Evolutionary conservation across 1,139 yeast genomes (phyloP), one percentile per base, ranked within the genome.

Genomic region (Lodderomyces orthopsilosis): DNA sequence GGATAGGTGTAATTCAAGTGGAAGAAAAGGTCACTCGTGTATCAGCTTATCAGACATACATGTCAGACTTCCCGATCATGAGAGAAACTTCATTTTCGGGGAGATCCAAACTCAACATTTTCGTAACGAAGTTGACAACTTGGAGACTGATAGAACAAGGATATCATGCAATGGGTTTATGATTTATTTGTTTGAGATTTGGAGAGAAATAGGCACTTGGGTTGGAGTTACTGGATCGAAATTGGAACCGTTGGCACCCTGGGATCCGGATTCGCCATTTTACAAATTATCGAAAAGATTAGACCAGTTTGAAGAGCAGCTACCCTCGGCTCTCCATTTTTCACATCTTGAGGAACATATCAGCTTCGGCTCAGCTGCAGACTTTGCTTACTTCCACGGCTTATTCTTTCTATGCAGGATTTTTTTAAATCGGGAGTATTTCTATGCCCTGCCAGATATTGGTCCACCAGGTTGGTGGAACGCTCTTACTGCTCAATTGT

Each of bases 1-100:
- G 73, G 74, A 69, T 47, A 46, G 71, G 27, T 67, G 73, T 48
- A 68, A 63, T 38, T 61, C 70, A 9, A 63, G 70, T 49, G 72
- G 73, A 1, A 47, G 69, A 40, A 57, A 62, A 27, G 49, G 72
- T 21, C 56, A 65, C 9, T 56, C 68, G 12, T 65, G 70, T 33
- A 58, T 68, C 10, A 50, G 53, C 41, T 46, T 64, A 14, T 56
- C 53, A 7, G 62, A 63, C 41, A 58, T 63, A 4, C 41, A 51
- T 14, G 54, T 61, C 4, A 50, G 49, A 38, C 48, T 62, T 10
- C 66, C 66, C 1, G 52, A 58, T 28, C 49, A 48, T 9, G 66
- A 62, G 41, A 53, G 54, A 35, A 59, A 55, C 35, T 63, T 58
- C 41, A 42, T 58, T 5, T 59, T 60, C 48, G 66, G 66, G 1